Base-by-base conservation (phyloP, 129 eudicot genomes). In the Helianthus tuberosus region DNA sequence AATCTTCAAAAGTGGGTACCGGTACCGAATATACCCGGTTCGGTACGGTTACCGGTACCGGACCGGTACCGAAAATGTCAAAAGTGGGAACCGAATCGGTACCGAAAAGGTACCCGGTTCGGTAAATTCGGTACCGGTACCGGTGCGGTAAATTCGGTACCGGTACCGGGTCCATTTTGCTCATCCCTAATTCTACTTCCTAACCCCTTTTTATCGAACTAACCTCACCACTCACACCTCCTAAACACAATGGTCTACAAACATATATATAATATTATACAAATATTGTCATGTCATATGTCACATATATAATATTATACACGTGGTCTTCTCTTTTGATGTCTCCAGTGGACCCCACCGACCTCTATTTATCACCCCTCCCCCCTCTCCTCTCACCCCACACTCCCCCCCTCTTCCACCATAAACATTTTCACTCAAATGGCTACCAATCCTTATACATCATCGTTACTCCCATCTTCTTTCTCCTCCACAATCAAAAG, bases 311-410 rank as follows among this genome's bases (percentile, higher is more conserved):
- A 43, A 43, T 43, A 43, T 25, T 72, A 50, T 79, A 65, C 83
- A 79, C 83, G 83, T 79, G 78, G 83, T 79, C 67, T 72, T 72
- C 52, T 72, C 68, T 3, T 72, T 44, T 16, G n/a, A 51, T 78
- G 82, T 78, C 65, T 14, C 66, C 10, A 1, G 0, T 25, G 39
- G 77, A 11, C 20, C 82, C 82, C 82, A 63, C 66, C 67, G 13
- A 29, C 66, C 66, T 61, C 66, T 61, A 61, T 61, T 61, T 61
- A 61, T 61, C 0, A 3, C 20, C 82, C 77, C 77, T n/a, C 38
- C 10, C 58, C 71, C 8, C 53, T 8, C 62, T 32, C 60, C 6
- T 16, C 15, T 58, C 35, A 3, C 23, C 69, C 59, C 60, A n/a
- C 58, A 43, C 29, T 16, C 69, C 39, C 52, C 8, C 13, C 79